Percentiles rank a stretch among this genome's conserved stretches.
phyloP scores from a whole-genome alignment of 2,329 filamentous ascomycete genomes.

The Pestalotiopsis sp. region DNA sequence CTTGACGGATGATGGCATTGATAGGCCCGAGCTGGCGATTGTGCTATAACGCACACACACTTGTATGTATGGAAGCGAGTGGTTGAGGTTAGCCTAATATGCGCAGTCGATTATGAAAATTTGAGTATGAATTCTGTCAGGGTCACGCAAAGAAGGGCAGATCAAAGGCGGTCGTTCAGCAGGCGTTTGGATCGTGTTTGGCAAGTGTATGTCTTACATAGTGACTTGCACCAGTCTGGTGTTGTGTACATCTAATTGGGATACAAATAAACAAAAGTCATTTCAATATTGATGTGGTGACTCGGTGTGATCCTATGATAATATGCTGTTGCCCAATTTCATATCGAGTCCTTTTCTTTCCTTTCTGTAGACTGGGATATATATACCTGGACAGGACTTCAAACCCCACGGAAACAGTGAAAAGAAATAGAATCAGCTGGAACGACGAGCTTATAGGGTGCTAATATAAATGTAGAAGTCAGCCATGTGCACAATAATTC shows the following conservation, averaged over 20 bases:
- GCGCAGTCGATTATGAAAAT: background rate
- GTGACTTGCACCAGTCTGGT: background rate
- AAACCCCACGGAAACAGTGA: too few species aligned
- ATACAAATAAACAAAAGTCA: background rate
- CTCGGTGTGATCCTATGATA: too few species aligned
- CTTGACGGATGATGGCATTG: conserved; percentile 77
- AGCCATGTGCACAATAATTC: too few species aligned
- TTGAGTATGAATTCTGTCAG: background rate
- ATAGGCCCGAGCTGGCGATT: conserved; percentile 81
- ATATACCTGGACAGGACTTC: too few species aligned
- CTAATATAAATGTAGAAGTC: too few species aligned
- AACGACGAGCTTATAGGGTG: too few species aligned
- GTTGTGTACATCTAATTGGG: background rate
- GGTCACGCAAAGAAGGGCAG: background rate
- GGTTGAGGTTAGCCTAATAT: background rate
- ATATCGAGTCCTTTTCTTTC: too few species aligned
- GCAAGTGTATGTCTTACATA: background rate
- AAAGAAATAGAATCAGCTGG: too few species aligned
- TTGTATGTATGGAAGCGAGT: background rate
- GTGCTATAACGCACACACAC: conserved; percentile 62
- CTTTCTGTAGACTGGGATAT: too few species aligned
- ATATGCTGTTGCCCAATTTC: too few species aligned
- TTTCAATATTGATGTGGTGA: too few species aligned
- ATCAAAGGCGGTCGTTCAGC: background rate
- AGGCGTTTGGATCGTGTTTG: background rate